Percentiles rank a stretch among this genome's conserved stretches.
Evolutionary conservation across 345 rosid species (phyloP).

Genomic region (Eucalyptus albens): DNA sequence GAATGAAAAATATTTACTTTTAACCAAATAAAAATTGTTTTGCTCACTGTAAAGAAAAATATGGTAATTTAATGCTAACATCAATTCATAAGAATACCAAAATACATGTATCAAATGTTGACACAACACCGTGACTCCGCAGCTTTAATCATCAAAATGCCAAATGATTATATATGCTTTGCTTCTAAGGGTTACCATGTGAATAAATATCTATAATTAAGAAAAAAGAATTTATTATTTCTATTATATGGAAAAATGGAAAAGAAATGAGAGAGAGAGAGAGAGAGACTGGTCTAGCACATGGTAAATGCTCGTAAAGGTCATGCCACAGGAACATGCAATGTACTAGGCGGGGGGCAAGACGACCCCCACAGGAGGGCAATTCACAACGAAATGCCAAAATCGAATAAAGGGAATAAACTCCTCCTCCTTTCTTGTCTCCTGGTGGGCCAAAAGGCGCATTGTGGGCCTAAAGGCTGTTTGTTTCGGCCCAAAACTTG

Average conservation of each 20-base stretch:
- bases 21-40: too few species aligned
- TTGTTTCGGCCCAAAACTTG: neutral
- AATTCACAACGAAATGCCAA: neutral
- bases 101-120: neutral
- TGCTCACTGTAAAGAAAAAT: accelerated
- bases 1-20: too few species aligned
- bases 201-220: neutral
- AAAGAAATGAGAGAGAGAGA: neutral
- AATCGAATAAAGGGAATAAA: too few species aligned
- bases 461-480: neutral
- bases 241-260: neutral
- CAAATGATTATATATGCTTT: neutral
- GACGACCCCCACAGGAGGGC: neutral
- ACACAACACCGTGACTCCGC: accelerated
- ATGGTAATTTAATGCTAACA: neutral
- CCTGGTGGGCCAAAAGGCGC: neutral
- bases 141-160: neutral
- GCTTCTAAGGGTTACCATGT: neutral
- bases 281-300: neutral
- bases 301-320: neutral
- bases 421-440: neutral
- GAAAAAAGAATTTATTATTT: too few species aligned
- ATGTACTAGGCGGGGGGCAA: neutral
- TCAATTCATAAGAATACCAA: neutral
- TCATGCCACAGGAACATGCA: neutral